Evolutionary conservation across 371 early-diverging fungal species (phyloP).

Genomic region (Basidiobolus meristosporus): DNA sequence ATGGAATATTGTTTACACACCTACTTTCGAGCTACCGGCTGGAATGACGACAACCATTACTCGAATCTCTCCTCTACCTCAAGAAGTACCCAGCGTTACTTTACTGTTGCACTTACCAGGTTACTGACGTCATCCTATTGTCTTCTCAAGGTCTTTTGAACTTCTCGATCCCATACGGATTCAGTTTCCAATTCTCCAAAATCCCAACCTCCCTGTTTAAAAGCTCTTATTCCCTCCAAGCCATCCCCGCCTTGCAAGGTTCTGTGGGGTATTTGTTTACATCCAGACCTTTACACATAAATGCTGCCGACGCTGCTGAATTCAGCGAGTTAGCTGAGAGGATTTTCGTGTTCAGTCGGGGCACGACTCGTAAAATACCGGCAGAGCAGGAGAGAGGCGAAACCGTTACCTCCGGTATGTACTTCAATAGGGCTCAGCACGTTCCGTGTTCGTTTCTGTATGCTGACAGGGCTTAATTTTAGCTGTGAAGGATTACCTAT

Average conservation of each 20-base stretch:
- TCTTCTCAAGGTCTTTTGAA: conserved; percentile 30
- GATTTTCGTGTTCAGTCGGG: no score
- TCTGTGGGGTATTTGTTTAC: conserved; percentile 70
- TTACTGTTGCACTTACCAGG: background rate
- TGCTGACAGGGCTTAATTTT: no score
- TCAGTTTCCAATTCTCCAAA: conserved; percentile 50
- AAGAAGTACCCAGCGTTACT: conserved; percentile 10
- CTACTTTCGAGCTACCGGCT: conserved; percentile 52
- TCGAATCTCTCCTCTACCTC: conserved; percentile 55
- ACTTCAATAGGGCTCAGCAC: no score
- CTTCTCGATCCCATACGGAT: conserved; percentile 52
- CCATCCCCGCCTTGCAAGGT: conserved; percentile 40
- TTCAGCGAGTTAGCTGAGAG: no score
- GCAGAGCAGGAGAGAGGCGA: background rate
- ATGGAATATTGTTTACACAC: conserved; percentile 62
- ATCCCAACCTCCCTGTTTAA: conserved; percentile 53
- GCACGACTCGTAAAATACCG: no score
- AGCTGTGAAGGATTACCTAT: conserved; percentile 23
- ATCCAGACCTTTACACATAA: no score
- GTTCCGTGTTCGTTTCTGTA: no score
- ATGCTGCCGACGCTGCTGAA: no score
- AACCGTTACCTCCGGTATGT: no score
- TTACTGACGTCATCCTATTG: background rate
- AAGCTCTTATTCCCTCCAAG: conserved; percentile 51
- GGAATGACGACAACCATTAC: conserved; percentile 63